Evolutionary conservation across 2,329 filamentous ascomycete species (phyloP), one percentile per base, ranked within the genome.

Genomic region (Sporothrix brunneoviolacea): DNA sequence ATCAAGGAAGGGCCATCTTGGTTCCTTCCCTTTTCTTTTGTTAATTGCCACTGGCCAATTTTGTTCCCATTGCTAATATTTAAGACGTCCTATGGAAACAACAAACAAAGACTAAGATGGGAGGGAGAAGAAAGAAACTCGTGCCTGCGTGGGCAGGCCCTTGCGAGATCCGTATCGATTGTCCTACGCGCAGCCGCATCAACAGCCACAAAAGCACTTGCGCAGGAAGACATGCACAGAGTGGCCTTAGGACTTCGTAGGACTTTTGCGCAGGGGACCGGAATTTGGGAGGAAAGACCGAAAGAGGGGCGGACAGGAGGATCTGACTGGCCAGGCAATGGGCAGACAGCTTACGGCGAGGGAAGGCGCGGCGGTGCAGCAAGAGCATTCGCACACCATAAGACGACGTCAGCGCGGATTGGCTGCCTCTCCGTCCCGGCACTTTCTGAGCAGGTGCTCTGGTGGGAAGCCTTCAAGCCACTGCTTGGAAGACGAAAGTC

Each of bases 11-110:
- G 36, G 36, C 28, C 24, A 27, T 15, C 35, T 13, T 51, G 27
- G 48, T 45, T 40, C 48, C 48, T 45, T 51, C 47, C 24, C 18
- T 39, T 45, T 46, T 33, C 28, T 51, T 48, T 53, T 53, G 48
- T 51, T 42, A 38, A 33, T 42, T 44, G 41, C 41, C 28, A 53
- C 40, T 42, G 48, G 50, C 27, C 35, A 45, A 32, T 42, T 30
- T 33, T 32, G 21, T 35, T 13, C 40, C 39, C 32, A 42, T 44
- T 41, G 35, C 18, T 19, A 37, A 18, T 41, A 18, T 27, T 22
- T 8, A 24, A 45, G 39, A 47, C 27, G 36, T 38, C 39, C 22
- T 43, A 37, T 50, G 19, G 13, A 24, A 9, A 8, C 8, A 27
- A 39, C 10, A 18, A 30, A 47, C n/a, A 32, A 27, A 24, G 9